Evolutionary conservation across 805 yeast genomes (phyloP), one percentile per base, ranked within the genome.

Genomic region (Metschnikowia noctiluminum): DNA sequence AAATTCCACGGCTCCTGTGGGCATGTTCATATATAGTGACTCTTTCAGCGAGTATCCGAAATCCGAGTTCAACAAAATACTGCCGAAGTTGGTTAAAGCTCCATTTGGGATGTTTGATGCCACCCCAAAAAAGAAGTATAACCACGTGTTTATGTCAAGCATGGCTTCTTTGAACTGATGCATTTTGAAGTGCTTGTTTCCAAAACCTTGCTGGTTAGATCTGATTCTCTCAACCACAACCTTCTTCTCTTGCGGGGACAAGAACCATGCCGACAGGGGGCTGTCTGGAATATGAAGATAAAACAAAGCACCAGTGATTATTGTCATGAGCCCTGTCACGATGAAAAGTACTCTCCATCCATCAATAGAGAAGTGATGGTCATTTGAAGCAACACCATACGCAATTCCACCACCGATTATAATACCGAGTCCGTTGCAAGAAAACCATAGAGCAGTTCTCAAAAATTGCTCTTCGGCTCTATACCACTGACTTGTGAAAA

Each of bases 271-370:
- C 39, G 60, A 57, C 6, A 58, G 61, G 26, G 89, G 88, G 32
- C 69, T 62, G 54, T 80, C 82, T 13, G 88, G 87, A 43, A 85
- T 59, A 62, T 78, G 79, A 46, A 79, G 53, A 39, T 63, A 62
- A 50, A 81, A 69, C 10, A 74, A 45, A 10, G 76, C 45, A 6
- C 86, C 87, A 13, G 80, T 57, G 10, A 76, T 58, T 7, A 82
- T 62, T 2, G 89, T 83, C 48, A 81, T 71, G 7, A 72, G 61
- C 13, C 94, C 95, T 38, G 79, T 74, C 30, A 84, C 69, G 42
- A 86, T 65, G 60, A 77, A 86, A 3, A 83, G 62, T 12, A 80
- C 61, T 58, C 78, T 81, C 91, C 91, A 87, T 3, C 84, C 71
- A 2, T 64, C 70, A 6, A 81, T 63, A 28, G 69, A 44, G 61